A percentile compares a stretch with the other conserved stretches of the same genome.
These are phyloP conservation scores for Niveomyces coronatus DNA, from an alignment of 2,329 filamentous ascomycete species.

Conservation along the genomic window DNA sequence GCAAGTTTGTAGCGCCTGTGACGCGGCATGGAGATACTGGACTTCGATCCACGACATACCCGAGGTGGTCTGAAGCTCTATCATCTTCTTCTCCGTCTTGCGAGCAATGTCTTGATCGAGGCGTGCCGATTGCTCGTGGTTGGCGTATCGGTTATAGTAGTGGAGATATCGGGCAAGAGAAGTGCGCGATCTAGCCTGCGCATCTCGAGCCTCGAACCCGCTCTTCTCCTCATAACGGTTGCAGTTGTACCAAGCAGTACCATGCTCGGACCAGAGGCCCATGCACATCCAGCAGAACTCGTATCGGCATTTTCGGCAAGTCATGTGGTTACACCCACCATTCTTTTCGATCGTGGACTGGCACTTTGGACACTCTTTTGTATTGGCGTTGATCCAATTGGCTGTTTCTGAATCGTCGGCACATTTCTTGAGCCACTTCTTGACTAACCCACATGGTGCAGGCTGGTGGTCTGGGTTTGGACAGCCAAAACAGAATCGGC, in stretches of 20 bases:
- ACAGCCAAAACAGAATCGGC: conserved; percentile 93
- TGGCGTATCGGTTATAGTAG: conserved; percentile 98
- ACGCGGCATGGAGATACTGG: conserved; percentile 89
- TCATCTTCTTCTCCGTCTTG: conserved; percentile 99
- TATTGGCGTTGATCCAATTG: conserved; percentile 99
- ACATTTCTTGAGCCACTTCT: conserved; percentile 95
- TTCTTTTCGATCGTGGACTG: conserved; percentile 99
- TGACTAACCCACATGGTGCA: conserved; percentile 81
- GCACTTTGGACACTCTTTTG: conserved; percentile 94
- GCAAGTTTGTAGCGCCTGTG: conserved; percentile 87
- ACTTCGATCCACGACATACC: conserved; percentile 99
- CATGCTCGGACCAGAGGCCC: conserved; percentile 97
- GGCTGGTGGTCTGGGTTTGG: conserved; percentile 84
- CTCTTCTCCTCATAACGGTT: conserved; percentile 96
- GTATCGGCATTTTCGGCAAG: conserved; percentile 87
- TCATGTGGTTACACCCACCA: conserved; percentile 96
- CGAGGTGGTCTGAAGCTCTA: conserved; percentile 82
- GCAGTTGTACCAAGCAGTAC: conserved; percentile 99
- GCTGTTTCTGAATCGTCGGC: conserved; percentile 97
- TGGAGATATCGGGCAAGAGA: conserved; percentile 94
- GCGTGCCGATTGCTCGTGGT: conserved; percentile 95
- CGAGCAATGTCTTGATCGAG: conserved; percentile 91
- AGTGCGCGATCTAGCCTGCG: conserved; percentile 80
- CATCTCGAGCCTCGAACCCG: conserved; percentile 78
- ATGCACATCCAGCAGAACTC: conserved; percentile 99